A percentile compares a stretch with the other conserved stretches of the same genome.
phyloP scores from a whole-genome alignment of 148 eudicot species.

The Nyssa sinensis region DNA sequence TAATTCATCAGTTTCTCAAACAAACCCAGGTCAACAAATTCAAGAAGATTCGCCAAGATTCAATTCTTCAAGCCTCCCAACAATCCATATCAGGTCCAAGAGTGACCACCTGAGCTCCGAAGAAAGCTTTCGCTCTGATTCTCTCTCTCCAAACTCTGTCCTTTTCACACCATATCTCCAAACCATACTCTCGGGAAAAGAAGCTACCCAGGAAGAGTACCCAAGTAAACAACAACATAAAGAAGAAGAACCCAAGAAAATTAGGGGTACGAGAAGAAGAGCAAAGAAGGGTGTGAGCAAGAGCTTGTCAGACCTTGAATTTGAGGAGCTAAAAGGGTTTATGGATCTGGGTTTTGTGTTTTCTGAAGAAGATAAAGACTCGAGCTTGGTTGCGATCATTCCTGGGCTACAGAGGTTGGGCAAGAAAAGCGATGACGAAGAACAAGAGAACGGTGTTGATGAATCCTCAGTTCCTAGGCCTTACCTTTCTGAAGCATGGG shows the following conservation, averaged over 20 bases:
- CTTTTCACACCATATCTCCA: conserved; percentile 36
- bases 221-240: too few relatives aligned
- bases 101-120: conserved; percentile 28
- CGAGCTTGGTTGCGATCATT: conserved; percentile 49
- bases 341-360: conserved; percentile 81
- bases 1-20: conserved; percentile 6
- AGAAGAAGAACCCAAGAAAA: neutral
- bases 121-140: conserved; percentile 16
- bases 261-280: conserved; percentile 4
- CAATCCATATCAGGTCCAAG: conserved; percentile 40
- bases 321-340: conserved; percentile 71
- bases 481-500: conserved; percentile 70
- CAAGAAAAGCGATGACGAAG: conserved; percentile 17
- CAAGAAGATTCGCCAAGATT: conserved; percentile 16
- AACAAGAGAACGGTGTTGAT: neutral
- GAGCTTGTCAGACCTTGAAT: conserved; percentile 78
- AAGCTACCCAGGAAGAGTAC: conserved; percentile 8
- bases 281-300: conserved; percentile 38
- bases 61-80: conserved; percentile 24
- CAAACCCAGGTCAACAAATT: conserved; percentile 22
- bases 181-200: conserved; percentile 47
- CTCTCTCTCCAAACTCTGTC: conserved; percentile 44
- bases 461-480: conserved; percentile 40
- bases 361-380: conserved; percentile 59
- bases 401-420: conserved; percentile 69